phyloP scores from a whole-genome alignment of 2,329 filamentous ascomycete species.

The Talaromyces sp. region DNA sequence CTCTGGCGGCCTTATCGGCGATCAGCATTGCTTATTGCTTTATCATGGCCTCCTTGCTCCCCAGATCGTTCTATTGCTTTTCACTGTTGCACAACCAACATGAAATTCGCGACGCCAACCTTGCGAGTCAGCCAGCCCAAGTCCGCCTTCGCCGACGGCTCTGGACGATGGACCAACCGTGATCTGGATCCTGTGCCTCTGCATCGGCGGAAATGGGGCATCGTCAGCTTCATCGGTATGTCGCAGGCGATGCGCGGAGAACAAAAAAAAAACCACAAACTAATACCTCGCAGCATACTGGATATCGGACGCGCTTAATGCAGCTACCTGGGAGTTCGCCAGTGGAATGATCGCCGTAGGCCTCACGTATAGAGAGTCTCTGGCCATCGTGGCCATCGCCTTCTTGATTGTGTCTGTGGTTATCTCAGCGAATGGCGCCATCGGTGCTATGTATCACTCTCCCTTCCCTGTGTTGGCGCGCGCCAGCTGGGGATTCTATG shows the following conservation, averaged over 20 bases:
- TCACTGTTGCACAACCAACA: not conserved
- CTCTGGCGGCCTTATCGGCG: not conserved
- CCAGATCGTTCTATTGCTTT: not conserved
- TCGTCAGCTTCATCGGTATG: not conserved
- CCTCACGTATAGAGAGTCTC: slow-evolving; percentile 49
- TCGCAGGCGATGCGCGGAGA: not conserved
- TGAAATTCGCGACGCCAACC: not conserved
- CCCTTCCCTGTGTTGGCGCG: slow-evolving; percentile 54
- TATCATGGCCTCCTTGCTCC: not conserved
- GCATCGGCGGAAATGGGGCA: not conserved
- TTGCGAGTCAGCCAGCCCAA: not conserved
- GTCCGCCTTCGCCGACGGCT: not conserved
- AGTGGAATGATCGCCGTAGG: slow-evolving; percentile 47
- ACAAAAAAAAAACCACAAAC: not conserved
- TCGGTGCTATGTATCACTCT: slow-evolving; percentile 48
- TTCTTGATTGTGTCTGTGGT: slow-evolving; percentile 54
- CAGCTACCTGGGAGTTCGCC: slow-evolving; percentile 52
- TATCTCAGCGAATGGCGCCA: slow-evolving; percentile 57
- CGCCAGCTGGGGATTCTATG: slow-evolving; percentile 55
- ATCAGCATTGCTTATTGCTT: not conserved
- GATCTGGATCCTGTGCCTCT: not conserved
- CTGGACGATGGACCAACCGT: not conserved
- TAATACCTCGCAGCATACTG: slow-evolving; percentile 38
- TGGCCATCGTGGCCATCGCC: slow-evolving; percentile 46
- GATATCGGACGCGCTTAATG: slow-evolving; percentile 50